Conservation (phyloP, 208 protist species). For the Crithidia bombi region DNA sequence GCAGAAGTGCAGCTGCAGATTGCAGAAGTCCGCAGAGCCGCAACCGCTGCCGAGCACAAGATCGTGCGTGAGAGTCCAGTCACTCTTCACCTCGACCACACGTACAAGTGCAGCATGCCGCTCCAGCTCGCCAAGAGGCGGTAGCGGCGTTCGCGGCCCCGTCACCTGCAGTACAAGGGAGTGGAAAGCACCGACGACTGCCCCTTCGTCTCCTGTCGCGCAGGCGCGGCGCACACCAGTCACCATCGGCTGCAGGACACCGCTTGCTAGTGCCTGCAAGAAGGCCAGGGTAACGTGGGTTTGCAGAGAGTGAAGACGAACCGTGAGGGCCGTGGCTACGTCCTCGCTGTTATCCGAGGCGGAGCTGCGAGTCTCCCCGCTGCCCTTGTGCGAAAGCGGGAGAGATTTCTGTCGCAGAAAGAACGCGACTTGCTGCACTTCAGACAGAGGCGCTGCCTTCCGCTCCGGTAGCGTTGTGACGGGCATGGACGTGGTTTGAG, state of each 20-base stretch:
- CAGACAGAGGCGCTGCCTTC: neutral
- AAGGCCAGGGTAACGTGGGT: constrained; percentile 17
- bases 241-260: constrained; percentile 4
- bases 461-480: neutral
- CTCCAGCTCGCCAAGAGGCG: neutral
- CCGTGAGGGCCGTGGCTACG: constrained; percentile 5
- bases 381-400: neutral
- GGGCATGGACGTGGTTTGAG: neutral
- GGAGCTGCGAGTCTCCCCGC: neutral
- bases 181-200: neutral
- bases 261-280: neutral
- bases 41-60: constrained; percentile 31
- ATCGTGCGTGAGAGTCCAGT: constrained; percentile 25
- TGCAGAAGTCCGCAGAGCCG: neutral
- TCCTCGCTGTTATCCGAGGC: neutral
- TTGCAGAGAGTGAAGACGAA: constrained; percentile 18
- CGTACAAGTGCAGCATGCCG: constrained; percentile 17
- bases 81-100: constrained; percentile 23
- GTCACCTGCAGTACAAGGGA: constrained; percentile 4
- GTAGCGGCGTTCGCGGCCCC: constrained; percentile 1
- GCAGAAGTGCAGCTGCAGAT: constrained; percentile 30
- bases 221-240: neutral
- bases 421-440: neutral
- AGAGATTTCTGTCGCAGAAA: constrained; percentile 20
- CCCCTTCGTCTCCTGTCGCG: neutral